Base-by-base conservation (phyloP, 352 stramenopile species). In the Pythium grandisporangium region DNA sequence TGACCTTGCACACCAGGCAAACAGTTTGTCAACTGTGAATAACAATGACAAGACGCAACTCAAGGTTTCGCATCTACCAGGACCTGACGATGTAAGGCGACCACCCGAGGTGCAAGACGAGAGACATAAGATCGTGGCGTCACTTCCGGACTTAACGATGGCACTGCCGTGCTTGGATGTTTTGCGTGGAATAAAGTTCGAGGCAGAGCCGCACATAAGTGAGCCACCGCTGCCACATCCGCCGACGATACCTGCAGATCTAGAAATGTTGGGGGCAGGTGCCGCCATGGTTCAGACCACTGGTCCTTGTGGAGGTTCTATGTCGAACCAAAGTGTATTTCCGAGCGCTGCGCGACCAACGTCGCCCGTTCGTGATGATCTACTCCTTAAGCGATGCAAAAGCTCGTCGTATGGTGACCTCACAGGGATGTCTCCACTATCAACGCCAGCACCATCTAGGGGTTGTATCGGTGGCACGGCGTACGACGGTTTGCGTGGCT, bases 161-260 rank as follows among this genome's bases (percentile, higher is more conserved):
- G 30, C 47, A 21, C 22, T 55, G 12, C 40, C 42, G 13, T 37
- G 42, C 43, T 12, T 37, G 6, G 30, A 51, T 20, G 14, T 23
- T 63, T 2, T 58, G 48, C 6, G 51, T 2, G 56, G 59, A 24
- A 34, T 44, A 6, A 89, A 89, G 40, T 74, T 70, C 32, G 68
- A 80, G 37, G 62, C 67, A 1, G 58, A 81, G 14, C 41, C 73
- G 5, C 54, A 55, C n/a, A 67, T 56, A 5, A 84, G 71, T 22
- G 64, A 61, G 4, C 72, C 75, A 1, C 70, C 75, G 6, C 55
- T 62, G 20, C 70, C 75, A 8, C 66, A 75, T 13, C 44, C 85
- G 2, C 67, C 67, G 0, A 58, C 45, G 0, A 68, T 84, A 21
- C 35, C 67, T n/a, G 44, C 58, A 2, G 63, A 70, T 23, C 12